Conservation (phyloP, 1,284 basidiomycete species). For the Ustilago tritici region DNA sequence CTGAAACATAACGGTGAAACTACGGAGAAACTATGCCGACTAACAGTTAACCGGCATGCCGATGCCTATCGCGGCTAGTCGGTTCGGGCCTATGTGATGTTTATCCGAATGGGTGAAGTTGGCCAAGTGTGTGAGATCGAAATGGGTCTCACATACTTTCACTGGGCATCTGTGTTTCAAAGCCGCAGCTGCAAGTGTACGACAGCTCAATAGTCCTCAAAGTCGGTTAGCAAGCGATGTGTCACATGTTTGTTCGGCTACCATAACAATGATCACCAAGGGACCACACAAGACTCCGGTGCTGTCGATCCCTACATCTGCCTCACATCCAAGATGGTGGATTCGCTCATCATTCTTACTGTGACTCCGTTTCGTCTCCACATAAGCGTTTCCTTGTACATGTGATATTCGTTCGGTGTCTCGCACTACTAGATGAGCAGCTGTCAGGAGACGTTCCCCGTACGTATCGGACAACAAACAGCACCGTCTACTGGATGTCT, state of each 20-base stretch:
- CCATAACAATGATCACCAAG: constrained; percentile 2
- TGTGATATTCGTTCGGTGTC: too few species aligned
- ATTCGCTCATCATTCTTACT: background rate
- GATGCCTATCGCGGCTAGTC: too few species aligned
- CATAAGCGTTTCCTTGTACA: background rate
- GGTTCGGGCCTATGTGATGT: too few species aligned
- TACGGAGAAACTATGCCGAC: too few species aligned
- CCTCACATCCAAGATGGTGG: background rate
- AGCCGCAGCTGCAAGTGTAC: background rate
- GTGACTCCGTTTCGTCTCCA: background rate
- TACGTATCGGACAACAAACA: constrained; percentile 5
- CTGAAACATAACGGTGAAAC: too few species aligned
- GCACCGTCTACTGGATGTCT: background rate
- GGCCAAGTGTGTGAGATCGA: too few species aligned
- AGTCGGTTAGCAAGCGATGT: constrained; percentile 10
- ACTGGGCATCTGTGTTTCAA: background rate
- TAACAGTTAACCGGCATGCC: too few species aligned
- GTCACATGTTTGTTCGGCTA: constrained; percentile 26
- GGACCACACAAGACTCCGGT: background rate
- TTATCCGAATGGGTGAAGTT: too few species aligned
- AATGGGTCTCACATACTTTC: too few species aligned
- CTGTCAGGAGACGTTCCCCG: constrained; percentile 21
- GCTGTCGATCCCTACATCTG: background rate
- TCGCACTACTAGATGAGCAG: constrained; percentile 1
- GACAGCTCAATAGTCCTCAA: background rate